Percentiles rank a stretch among this genome's conserved stretches.
These are phyloP conservation scores for Conoideocrella luteorostrata DNA, from an alignment of 2,329 filamentous ascomycete genomes.

Conservation along the genomic window DNA sequence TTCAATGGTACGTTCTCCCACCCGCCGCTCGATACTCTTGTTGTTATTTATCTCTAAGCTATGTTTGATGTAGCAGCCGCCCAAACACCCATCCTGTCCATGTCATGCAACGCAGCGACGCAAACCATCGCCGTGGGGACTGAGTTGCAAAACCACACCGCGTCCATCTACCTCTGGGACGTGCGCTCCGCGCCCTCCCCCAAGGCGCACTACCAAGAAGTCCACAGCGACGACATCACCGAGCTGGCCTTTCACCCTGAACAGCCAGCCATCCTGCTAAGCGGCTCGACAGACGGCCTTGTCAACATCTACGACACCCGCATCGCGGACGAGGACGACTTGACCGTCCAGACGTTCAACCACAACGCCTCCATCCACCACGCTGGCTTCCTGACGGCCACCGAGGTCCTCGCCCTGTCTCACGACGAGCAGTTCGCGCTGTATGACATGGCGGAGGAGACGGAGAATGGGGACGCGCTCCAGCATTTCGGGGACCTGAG, in stretches of 20 bases:
- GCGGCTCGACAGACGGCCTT: conserved; percentile 73
- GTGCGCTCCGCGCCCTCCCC: conserved; percentile 42
- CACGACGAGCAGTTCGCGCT: conserved; percentile 74
- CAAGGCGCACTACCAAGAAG: conserved; percentile 52
- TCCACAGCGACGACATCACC: conserved; percentile 63
- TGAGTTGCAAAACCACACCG: conserved; percentile 59
- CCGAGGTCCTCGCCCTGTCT: conserved; percentile 64
- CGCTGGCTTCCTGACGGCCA: conserved; percentile 60
- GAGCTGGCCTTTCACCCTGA: conserved; percentile 53
- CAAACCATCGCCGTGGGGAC: conserved; percentile 66
- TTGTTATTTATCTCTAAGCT: not conserved
- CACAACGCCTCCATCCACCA: conserved; percentile 69
- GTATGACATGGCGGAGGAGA: conserved; percentile 60
- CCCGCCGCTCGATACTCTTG: no score
- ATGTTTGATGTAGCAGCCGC: conserved; percentile 27
- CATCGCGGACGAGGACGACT: conserved; percentile 68
- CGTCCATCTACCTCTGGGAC: conserved; percentile 59
- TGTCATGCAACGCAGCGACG: conserved; percentile 52
- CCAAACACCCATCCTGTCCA: conserved; percentile 51
- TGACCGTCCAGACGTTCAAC: conserved; percentile 72
- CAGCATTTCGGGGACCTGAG: conserved; percentile 64
- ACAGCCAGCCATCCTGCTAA: conserved; percentile 57
- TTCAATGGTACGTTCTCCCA: conserved; percentile 37
- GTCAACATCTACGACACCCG: conserved; percentile 70
- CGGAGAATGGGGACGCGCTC: conserved; percentile 50